Conservation (phyloP, 2,329 filamentous ascomycete genomes). For the Pseudogymnoascus sp. region DNA sequence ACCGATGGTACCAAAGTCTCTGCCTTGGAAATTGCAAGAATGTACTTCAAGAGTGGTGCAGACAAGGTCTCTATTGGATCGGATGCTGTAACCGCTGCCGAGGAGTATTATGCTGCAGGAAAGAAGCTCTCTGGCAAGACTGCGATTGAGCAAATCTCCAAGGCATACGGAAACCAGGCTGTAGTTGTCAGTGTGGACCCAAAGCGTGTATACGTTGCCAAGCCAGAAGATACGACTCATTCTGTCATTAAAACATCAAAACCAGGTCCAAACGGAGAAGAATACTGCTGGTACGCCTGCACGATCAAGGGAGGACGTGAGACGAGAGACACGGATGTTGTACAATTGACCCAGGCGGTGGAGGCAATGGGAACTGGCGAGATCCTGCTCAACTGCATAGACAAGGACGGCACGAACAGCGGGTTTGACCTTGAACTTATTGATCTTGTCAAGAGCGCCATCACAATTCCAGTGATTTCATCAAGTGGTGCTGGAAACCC, state of each 20-base stretch:
- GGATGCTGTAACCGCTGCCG: conserved; percentile 86
- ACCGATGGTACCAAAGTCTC: conserved; percentile 79
- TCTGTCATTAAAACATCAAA: conserved; percentile 61
- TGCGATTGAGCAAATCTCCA: conserved; percentile 90
- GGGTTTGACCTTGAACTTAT: conserved; percentile 95
- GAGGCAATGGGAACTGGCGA: conserved; percentile 95
- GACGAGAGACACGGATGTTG: conserved; percentile 86
- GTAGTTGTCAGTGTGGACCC: conserved; percentile 95
- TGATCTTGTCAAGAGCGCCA: conserved; percentile 73
- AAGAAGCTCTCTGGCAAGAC: conserved; percentile 69
- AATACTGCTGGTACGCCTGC: conserved; percentile 92
- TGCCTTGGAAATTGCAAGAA: conserved; percentile 83
- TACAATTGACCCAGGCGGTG: conserved; percentile 79
- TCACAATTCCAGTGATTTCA: conserved; percentile 91
- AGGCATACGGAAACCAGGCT: conserved; percentile 91
- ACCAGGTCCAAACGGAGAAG: conserved; percentile 68
- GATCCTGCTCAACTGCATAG: conserved; percentile 94
- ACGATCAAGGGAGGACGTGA: conserved; percentile 94
- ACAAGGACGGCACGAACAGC: conserved; percentile 88
- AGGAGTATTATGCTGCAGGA: conserved; percentile 74
- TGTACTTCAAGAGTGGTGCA: conserved; percentile 96
- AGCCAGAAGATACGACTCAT: conserved; percentile 63
- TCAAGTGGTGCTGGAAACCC: conserved; percentile 87
- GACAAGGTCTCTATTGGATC: conserved; percentile 97
- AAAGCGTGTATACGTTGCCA: conserved; percentile 75